A percentile compares a stretch with the other conserved stretches of the same genome.
These are phyloP conservation scores for Penicillium ucsense DNA, from an alignment of 495 filamentous ascomycete species.

Conservation along the genomic window DNA sequence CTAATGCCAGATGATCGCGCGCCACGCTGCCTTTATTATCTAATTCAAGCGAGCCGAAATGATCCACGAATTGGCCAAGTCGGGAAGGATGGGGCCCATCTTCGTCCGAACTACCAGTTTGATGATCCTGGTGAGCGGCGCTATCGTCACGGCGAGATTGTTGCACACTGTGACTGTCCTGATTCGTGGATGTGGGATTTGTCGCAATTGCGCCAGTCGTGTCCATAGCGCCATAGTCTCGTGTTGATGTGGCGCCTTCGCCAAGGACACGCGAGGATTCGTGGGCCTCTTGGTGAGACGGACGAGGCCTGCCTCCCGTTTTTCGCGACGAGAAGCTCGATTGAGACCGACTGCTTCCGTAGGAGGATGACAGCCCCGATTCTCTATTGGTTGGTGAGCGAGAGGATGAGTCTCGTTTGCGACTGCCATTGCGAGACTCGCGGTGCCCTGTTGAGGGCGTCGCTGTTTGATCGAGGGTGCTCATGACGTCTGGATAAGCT, in stretches of 20 bases:
- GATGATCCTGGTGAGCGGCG: background rate
- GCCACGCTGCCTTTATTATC: conserved; percentile 97
- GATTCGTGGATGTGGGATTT: background rate
- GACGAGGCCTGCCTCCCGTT: conserved; percentile 1
- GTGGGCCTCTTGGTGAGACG: conserved; percentile 9
- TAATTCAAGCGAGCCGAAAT: conserved; percentile 76
- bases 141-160: background rate
- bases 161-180: background rate
- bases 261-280: conserved; percentile 31
- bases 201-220: conserved; percentile 4
- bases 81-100: conserved; percentile 28
- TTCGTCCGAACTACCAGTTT: background rate
- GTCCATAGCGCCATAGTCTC: conserved; percentile 30
- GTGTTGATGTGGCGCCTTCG: conserved; percentile 11
- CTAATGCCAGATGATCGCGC: conserved; percentile 86
- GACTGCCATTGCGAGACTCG: conserved; percentile 5
- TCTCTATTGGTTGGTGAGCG: conserved; percentile 16
- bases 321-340: conserved; percentile 14
- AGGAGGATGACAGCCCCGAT: conserved; percentile 16
- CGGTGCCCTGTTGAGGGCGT: conserved; percentile 13
- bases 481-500: conserved; percentile 21
- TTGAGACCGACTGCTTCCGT: conserved; percentile 15
- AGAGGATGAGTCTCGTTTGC: conserved; percentile 18
- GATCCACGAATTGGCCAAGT: conserved; percentile 46
- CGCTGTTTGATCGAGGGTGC: conserved; percentile 22